Evolutionary conservation across 345 rosid species (phyloP).

Genomic region (Psidium guajava): DNA sequence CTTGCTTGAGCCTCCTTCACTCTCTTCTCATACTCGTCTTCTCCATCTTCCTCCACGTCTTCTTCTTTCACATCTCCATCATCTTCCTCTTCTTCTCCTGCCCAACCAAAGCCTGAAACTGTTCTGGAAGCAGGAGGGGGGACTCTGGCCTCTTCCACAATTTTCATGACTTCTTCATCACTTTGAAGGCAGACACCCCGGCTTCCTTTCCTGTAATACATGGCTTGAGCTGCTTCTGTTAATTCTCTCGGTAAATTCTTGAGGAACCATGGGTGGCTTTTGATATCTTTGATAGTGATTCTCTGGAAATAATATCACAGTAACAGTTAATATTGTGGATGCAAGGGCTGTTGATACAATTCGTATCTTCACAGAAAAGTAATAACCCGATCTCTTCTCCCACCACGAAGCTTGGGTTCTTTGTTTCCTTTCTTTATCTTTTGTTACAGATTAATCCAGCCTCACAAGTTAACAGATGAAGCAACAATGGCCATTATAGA

Average conservation of each 20-base stretch:
- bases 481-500: neutral
- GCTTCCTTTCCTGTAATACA: constrained; percentile 9
- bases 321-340: neutral
- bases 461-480: neutral
- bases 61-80: constrained; percentile 1
- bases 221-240: constrained; percentile 13
- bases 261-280: constrained; percentile 15
- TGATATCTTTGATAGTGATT: constrained; percentile 9
- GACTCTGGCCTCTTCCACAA: constrained; percentile 27
- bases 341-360: neutral
- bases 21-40: constrained; percentile 28
- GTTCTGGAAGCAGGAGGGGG: constrained; percentile 10
- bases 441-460: neutral
- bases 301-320: constrained; percentile 4
- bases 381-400: neutral
- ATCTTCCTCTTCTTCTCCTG: constrained; percentile 7
- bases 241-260: constrained; percentile 12
- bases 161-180: constrained; percentile 24
- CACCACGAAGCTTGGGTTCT: neutral
- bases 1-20: constrained; percentile 13
- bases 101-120: constrained; percentile 13
- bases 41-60: constrained; percentile 2
- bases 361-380: neutral
- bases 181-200: constrained; percentile 13
- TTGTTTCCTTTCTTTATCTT: neutral